Conservation (phyloP, 495 filamentous ascomycete species). For the Pyronema omphalodes region DNA sequence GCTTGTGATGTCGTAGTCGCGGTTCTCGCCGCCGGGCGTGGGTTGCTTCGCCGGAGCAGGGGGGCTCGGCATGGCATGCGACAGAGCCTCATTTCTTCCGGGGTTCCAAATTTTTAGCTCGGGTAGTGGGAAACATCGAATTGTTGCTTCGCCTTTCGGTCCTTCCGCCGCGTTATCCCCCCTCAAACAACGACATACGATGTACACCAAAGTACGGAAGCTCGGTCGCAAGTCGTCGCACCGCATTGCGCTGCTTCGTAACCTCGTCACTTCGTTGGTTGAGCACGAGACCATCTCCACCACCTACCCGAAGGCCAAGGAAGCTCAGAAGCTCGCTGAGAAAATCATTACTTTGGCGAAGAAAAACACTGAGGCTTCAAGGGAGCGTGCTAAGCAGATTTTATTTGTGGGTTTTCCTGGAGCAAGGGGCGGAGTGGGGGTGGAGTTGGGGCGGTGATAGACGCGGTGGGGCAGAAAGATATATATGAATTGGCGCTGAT, state of each 20-base stretch:
- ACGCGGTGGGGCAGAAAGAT: too few species aligned
- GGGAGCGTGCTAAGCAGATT: conserved; percentile 46
- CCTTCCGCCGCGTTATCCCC: not conserved
- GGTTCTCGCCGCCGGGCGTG: not conserved
- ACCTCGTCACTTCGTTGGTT: conserved; percentile 90
- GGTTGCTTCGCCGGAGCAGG: not conserved
- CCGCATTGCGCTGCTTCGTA: conserved; percentile 81
- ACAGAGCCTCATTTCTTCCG: conserved; percentile 8
- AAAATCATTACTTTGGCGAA: conserved; percentile 87
- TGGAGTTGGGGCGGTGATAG: not conserved
- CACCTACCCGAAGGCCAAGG: conserved; percentile 91
- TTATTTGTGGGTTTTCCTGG: conserved; percentile 51
- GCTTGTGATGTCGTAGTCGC: too few species aligned
- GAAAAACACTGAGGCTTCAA: conserved; percentile 61
- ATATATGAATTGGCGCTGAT: too few species aligned
- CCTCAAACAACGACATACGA: too few species aligned
- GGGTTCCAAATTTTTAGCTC: not conserved
- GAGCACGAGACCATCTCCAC: conserved; percentile 81
- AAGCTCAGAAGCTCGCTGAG: conserved; percentile 81
- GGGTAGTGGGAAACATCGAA: not conserved
- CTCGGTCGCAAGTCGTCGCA: conserved; percentile 68
- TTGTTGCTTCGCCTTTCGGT: not conserved
- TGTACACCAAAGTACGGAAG: conserved; percentile 62
- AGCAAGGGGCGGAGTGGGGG: not conserved
- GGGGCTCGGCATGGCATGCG: conserved; percentile 5